Evolutionary conservation across 208 protist species (phyloP).

Genomic region (Herpetomonas samuelpessoai): DNA sequence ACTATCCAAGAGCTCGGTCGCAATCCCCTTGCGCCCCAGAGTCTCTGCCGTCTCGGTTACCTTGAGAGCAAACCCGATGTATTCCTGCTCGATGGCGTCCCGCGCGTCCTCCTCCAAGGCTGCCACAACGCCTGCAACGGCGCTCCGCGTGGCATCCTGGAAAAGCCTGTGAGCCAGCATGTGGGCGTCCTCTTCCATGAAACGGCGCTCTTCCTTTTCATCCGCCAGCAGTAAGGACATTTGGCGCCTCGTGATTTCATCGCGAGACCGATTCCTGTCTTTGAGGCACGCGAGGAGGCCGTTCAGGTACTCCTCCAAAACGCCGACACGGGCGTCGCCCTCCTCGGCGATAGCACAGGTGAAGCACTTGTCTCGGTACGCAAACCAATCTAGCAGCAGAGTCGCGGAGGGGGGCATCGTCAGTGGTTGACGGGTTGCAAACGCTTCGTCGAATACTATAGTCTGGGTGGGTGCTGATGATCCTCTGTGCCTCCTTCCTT

Average conservation of each 20-base stretch:
- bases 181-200: constrained; percentile 40
- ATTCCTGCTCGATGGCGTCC: constrained; percentile 10
- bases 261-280: constrained; percentile 13
- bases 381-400: constrained; percentile 29
- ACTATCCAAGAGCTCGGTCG: constrained; percentile 34
- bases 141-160: constrained; percentile 11
- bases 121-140: constrained; percentile 10
- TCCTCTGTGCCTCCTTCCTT: no score
- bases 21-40: constrained; percentile 21
- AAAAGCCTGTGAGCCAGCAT: constrained; percentile 25
- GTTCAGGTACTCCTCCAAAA: constrained; percentile 50
- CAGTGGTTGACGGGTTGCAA: no score
- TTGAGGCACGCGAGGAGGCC: constrained; percentile 19
- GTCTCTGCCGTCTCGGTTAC: constrained; percentile 11
- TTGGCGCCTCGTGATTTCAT: constrained; percentile 1
- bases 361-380: constrained; percentile 22
- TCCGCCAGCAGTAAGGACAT: constrained; percentile 18
- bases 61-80: constrained; percentile 5
- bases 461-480: no score
- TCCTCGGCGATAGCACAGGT: constrained; percentile 19
- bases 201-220: constrained; percentile 57
- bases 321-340: constrained; percentile 20
- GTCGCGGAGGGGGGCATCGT: neutral
- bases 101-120: constrained; percentile 7
- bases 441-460: no score